These are phyloP conservation scores for Asterionellopsis glacialis DNA, from an alignment of 108 stramenopile genomes.

Conservation along the genomic window DNA sequence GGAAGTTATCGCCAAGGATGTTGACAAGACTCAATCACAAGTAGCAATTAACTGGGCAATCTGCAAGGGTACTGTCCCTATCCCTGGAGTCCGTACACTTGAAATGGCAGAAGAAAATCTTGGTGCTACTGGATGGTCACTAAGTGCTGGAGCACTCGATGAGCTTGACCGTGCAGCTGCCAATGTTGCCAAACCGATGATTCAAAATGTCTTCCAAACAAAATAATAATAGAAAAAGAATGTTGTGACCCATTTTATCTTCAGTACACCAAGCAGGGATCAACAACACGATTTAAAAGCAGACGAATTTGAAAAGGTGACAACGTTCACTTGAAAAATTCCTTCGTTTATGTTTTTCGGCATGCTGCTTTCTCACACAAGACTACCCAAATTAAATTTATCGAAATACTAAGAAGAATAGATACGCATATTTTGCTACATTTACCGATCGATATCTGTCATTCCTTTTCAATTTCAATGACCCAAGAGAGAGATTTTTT, in stretches of 20 bases:
- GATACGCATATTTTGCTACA: slow-evolving; percentile 4
- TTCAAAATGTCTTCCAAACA: slow-evolving; percentile 87
- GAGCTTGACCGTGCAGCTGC: slow-evolving; percentile 72
- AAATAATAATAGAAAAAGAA: slow-evolving; percentile 12
- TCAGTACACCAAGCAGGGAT: too few species aligned
- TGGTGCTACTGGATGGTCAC: slow-evolving; percentile 58
- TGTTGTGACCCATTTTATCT: neutral
- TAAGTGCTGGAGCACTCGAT: slow-evolving; percentile 48
- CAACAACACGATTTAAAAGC: too few species aligned
- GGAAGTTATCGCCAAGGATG: slow-evolving; percentile 57
- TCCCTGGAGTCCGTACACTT: slow-evolving; percentile 69
- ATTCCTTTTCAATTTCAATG: too few species aligned
- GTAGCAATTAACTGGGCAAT: slow-evolving; percentile 91
- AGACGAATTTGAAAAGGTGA: too few species aligned
- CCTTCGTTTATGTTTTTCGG: too few species aligned
- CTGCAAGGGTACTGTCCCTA: slow-evolving; percentile 81
- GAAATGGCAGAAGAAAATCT: slow-evolving; percentile 68
- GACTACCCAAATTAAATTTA: too few species aligned
- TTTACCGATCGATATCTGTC: too few species aligned
- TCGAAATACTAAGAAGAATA: too few species aligned
- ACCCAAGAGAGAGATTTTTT: neutral
- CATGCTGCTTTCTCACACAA: too few species aligned
- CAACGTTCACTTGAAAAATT: too few species aligned
- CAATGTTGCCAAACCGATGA: slow-evolving; percentile 71
- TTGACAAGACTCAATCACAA: slow-evolving; percentile 72